Percentiles rank a stretch among this genome's conserved stretches.
Evolutionary conservation across 345 rosid genomes (phyloP).

Genomic region (Durio zibethinus): DNA sequence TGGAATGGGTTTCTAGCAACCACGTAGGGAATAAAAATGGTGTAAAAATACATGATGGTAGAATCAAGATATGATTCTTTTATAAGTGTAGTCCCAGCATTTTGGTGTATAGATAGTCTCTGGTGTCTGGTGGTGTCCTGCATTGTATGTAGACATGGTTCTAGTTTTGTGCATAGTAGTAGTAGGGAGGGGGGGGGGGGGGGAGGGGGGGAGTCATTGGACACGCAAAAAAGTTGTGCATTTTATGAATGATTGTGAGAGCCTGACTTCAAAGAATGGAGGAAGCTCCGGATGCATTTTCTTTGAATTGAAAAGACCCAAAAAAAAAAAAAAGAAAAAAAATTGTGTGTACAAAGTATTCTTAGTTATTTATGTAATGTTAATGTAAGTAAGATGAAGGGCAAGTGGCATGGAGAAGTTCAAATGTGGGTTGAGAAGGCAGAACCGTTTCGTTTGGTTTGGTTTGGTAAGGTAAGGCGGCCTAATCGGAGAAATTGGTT

Average conservation of each 20-base stretch:
- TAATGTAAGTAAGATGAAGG: not conserved
- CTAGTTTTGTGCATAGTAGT: slow-evolving; percentile 39
- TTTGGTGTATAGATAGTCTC: slow-evolving; percentile 44
- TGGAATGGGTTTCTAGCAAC: slow-evolving; percentile 42
- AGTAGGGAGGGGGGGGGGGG: too few species aligned
- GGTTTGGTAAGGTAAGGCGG: too few species aligned
- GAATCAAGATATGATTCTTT: slow-evolving; percentile 92
- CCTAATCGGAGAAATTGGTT: too few species aligned
- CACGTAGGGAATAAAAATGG: slow-evolving; percentile 40
- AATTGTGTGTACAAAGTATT: slow-evolving; percentile 4
- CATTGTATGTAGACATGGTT: slow-evolving; percentile 27
- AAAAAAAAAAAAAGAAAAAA: not conserved
- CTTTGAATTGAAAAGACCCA: not conserved
- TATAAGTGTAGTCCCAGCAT: slow-evolving; percentile 42
- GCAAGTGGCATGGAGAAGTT: too few species aligned
- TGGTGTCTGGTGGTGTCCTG: slow-evolving; percentile 37
- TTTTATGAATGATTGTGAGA: slow-evolving; percentile 16
- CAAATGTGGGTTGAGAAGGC: too few species aligned
- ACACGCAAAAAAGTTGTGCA: not conserved
- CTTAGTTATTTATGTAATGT: not conserved
- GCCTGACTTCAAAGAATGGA: slow-evolving; percentile 39
- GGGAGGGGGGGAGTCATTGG: slow-evolving; percentile 21
- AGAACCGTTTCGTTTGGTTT: too few species aligned
- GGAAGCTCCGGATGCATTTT: slow-evolving; percentile 28
- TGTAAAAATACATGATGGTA: slow-evolving; percentile 33